Evolutionary conservation across 2,329 filamentous ascomycete genomes (phyloP).

Genomic region (Byssothecium circinans): DNA sequence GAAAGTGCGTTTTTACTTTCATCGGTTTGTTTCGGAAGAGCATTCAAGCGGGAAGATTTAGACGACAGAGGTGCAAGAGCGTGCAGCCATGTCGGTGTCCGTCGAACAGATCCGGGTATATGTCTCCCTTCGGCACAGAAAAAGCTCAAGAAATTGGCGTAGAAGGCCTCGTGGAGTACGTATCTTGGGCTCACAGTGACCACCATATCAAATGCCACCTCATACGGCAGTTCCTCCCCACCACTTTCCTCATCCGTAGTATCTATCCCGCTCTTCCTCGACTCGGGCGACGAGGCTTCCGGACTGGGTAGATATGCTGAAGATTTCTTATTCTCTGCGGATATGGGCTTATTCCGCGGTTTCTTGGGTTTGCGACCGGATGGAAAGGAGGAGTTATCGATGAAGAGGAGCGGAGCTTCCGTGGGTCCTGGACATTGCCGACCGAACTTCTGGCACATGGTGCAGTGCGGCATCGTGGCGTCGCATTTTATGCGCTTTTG

Average conservation of each 20-base stretch:
- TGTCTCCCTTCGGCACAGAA: constrained; percentile 18
- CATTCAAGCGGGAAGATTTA: background rate
- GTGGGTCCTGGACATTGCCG: constrained; percentile 22
- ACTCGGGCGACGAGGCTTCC: background rate
- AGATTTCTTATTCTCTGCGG: background rate
- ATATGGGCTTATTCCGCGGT: background rate
- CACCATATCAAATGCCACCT: constrained; percentile 4
- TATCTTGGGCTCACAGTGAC: constrained; percentile 9
- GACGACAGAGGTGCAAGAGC: constrained; percentile 14
- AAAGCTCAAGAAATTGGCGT: constrained; percentile 17
- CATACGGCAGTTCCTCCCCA: constrained; percentile 1
- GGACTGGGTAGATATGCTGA: background rate
- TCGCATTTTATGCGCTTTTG: constrained; percentile 31
- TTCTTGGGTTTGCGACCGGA: constrained; percentile 12
- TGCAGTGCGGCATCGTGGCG: constrained; percentile 21
- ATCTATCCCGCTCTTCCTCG: background rate
- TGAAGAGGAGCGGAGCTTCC: constrained; percentile 11
- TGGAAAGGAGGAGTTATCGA: constrained; percentile 9
- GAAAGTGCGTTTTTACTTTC: constrained; percentile 15
- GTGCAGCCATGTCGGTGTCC: constrained; percentile 22
- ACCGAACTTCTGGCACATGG: constrained; percentile 20
- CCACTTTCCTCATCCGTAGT: background rate
- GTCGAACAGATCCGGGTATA: constrained; percentile 8
- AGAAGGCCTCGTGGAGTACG: constrained; percentile 21
- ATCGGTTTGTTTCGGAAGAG: background rate